Evolutionary conservation across 78 protist genomes (phyloP).

Genomic region (Dictyostelium purpureum): DNA sequence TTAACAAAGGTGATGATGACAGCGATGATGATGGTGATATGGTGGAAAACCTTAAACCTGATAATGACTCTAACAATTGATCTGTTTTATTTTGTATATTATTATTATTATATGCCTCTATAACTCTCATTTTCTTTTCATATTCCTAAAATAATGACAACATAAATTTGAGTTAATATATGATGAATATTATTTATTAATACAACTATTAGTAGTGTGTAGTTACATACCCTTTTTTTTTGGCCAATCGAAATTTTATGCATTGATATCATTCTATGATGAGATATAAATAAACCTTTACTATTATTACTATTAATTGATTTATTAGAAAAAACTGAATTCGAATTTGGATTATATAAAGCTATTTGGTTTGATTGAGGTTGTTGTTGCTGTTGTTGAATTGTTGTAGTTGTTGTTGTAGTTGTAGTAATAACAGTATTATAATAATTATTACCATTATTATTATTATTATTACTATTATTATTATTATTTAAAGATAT

Average conservation of each 20-base stretch:
- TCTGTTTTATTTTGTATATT: not conserved
- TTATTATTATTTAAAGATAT: not conserved
- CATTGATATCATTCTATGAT: slow-evolving; percentile 30
- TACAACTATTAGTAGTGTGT: not conserved
- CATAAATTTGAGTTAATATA: not conserved
- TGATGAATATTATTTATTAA: not conserved
- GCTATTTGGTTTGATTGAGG: not conserved
- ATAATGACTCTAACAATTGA: not conserved
- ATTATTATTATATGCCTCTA: slow-evolving; percentile 9
- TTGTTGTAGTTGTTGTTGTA: not conserved
- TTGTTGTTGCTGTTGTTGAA: not conserved
- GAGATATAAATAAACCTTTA: slow-evolving; percentile 21
- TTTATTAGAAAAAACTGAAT: not conserved
- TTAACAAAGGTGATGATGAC: not conserved
- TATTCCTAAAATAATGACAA: not conserved
- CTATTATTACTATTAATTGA: not conserved
- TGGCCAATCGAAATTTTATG: slow-evolving; percentile 23
- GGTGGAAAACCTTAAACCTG: not conserved
- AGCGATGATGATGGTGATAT: slow-evolving; percentile 6
- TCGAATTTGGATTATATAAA: not conserved
- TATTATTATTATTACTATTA: not conserved
- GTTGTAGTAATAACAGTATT: not conserved
- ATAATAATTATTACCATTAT: not conserved
- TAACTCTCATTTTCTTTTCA: not conserved
- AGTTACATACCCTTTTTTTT: slow-evolving; percentile 14